Evolutionary conservation across 176 grass and related monocot species (phyloP), one percentile per base, ranked within the genome.

Genomic region (Musa schizocarpa): DNA sequence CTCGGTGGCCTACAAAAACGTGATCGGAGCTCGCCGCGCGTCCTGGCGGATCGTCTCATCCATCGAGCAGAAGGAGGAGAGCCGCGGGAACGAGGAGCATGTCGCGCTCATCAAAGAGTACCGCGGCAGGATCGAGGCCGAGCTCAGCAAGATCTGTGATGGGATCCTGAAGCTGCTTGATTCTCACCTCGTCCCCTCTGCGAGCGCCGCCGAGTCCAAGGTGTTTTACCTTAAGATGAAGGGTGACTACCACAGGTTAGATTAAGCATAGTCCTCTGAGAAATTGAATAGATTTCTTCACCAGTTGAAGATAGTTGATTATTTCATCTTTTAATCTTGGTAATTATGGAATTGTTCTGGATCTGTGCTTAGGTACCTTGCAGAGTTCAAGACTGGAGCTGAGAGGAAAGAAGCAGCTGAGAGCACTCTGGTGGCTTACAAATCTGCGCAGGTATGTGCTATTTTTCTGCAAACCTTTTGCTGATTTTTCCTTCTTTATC

Each of bases 141-240:
- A 88, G 81, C 86, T 88, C 0, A 74, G 78, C 78, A 88, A 88
- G 81, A 88, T 88, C 50, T 88, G 86, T 74, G 86, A 88, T 66
- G 86, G 86, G 52, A 88, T 88, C 63, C 86, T 88, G 25, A 88
- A 88, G 78, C 78, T 88, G 67, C 86, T 88, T 34, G 86, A 84
- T 53, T 84, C 78, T 24, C 78, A 88, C 54, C 86, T 88, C 1
- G 69, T 88, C 19, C 86, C 86, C 19, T 78, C 82, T 71, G 82
- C 78, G 1, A 74, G 68, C 5, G 68, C 86, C 23, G 78, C 86
- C 50, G 86, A 88, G 53, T 88, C 86, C 50, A 88, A 84, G 78
- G 86, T 88, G 49, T 88, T 88, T 64, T 88, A 88, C 65, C 86
- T 84, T 54, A 88, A 88, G 61, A 88, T 88, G 86, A 88, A 88